Evolutionary conservation across 2,329 filamentous ascomycete genomes (phyloP).

Genomic region (Apiospora sp.): DNA sequence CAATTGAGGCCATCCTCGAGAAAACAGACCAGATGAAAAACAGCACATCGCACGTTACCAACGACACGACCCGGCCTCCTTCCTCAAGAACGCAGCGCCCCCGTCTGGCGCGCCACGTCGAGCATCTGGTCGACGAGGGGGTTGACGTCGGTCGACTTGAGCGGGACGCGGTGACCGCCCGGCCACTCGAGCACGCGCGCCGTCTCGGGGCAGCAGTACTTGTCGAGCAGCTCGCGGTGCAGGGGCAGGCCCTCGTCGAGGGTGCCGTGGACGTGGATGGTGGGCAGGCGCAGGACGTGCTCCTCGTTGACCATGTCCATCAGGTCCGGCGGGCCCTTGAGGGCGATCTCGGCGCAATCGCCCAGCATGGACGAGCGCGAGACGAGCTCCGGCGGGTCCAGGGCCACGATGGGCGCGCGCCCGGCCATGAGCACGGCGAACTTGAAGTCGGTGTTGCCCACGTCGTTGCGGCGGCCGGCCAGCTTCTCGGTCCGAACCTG

Average conservation of each 20-base stretch:
- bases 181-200: conserved; percentile 75
- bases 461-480: conserved; percentile 33
- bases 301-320: conserved; percentile 49
- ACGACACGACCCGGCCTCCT: neutral
- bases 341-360: conserved; percentile 39
- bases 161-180: conserved; percentile 73
- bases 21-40: neutral
- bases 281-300: conserved; percentile 63
- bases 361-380: conserved; percentile 40
- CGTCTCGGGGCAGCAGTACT: conserved; percentile 66
- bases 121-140: conserved; percentile 61
- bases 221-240: conserved; percentile 62
- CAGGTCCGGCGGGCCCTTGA: conserved; percentile 53
- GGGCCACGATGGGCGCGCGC: conserved; percentile 63
- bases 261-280: conserved; percentile 73
- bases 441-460: conserved; percentile 48
- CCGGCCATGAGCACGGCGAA: conserved; percentile 71
- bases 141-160: conserved; percentile 72
- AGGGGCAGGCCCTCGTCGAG: conserved; percentile 65
- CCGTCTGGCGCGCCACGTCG: conserved; percentile 57
- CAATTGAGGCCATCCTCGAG: neutral
- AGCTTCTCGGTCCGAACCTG: conserved; percentile 59
- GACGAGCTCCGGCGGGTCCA: conserved; percentile 50
- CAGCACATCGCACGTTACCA: too few species aligned
- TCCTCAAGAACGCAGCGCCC: conserved; percentile 30